A percentile compares a stretch with the other conserved stretches of the same genome.
phyloP scores from a whole-genome alignment of 148 eudicot species.

The Drosera capensis region DNA sequence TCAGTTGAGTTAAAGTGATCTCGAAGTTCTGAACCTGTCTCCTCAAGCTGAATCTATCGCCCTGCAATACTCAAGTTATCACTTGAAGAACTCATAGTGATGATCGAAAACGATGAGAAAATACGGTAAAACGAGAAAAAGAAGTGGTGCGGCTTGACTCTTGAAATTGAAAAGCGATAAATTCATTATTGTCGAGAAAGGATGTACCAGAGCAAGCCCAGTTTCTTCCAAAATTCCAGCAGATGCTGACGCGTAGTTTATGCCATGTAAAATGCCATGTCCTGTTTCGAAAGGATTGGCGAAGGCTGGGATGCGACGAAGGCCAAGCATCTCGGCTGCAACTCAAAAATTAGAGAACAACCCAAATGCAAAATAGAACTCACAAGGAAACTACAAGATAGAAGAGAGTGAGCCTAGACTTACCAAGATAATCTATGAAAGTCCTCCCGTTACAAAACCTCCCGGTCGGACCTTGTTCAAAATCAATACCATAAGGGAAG shows the following conservation, averaged over 20 bases:
- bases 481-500: constrained; percentile 66
- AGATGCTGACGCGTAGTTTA: constrained; percentile 73
- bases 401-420: too few relatives aligned
- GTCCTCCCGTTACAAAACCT: constrained; percentile 77
- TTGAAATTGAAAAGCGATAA: too few relatives aligned
- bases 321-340: constrained; percentile 37
- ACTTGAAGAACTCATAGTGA: not conserved
- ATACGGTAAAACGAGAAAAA: too few relatives aligned
- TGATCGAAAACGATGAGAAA: not conserved
- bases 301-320: constrained; percentile 39
- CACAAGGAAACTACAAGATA: too few relatives aligned
- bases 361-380: not conserved
- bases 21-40: constrained; percentile 48
- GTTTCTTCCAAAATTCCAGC: constrained; percentile 72
- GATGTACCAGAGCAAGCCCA: constrained; percentile 41
- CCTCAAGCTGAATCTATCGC: constrained; percentile 47
- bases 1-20: constrained; percentile 25
- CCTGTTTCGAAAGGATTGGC: constrained; percentile 34
- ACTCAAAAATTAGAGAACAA: too few relatives aligned
- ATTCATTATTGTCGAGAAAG: too few relatives aligned
- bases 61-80: constrained; percentile 18
- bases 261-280: constrained; percentile 32
- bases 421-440: constrained; percentile 49
- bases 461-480: constrained; percentile 48
- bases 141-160: too few relatives aligned